Percentiles rank a stretch among this genome's conserved stretches.
phyloP scores from a whole-genome alignment of 495 filamentous ascomycete genomes.

The Terfezia claveryi region DNA sequence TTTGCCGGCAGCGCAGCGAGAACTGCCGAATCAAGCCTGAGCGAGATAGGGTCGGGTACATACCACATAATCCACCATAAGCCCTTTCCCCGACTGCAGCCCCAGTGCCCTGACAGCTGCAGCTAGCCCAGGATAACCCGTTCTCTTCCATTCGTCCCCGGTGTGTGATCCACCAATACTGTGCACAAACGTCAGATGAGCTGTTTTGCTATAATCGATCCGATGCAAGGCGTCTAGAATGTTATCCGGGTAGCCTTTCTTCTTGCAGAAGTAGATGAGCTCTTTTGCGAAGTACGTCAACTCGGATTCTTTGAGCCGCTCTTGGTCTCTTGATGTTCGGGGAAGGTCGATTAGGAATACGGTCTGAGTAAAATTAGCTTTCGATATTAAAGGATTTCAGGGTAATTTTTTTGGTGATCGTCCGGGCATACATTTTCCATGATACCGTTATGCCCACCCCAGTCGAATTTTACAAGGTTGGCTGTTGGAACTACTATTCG shows the following conservation, averaged over 20 bases:
- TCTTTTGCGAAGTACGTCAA: slow-evolving; percentile 33
- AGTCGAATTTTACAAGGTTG: slow-evolving; percentile 42
- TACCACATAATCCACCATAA: slow-evolving; percentile 38
- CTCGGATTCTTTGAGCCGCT: not conserved
- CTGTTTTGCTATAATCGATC: slow-evolving; percentile 40
- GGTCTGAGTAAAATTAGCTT: slow-evolving; percentile 20
- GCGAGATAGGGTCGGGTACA: slow-evolving; percentile 3
- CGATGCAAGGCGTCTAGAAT: slow-evolving; percentile 27
- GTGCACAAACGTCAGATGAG: slow-evolving; percentile 40
- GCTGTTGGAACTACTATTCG: slow-evolving; percentile 45
- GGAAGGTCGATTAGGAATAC: slow-evolving; percentile 54
- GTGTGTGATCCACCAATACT: slow-evolving; percentile 38
- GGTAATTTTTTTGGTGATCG: not conserved
- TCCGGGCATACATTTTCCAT: slow-evolving; percentile 39
- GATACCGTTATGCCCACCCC: slow-evolving; percentile 37
- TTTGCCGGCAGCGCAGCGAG: too few relatives aligned
- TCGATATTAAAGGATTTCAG: not conserved
- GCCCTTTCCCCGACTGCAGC: slow-evolving; percentile 23
- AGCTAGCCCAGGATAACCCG: slow-evolving; percentile 42
- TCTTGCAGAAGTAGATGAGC: slow-evolving; percentile 36
- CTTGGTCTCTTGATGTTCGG: slow-evolving; percentile 17
- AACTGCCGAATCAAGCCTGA: slow-evolving; percentile 1
- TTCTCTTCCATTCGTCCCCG: slow-evolving; percentile 27
- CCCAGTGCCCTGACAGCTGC: slow-evolving; percentile 33
- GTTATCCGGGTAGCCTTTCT: slow-evolving; percentile 28